phyloP scores from a whole-genome alignment of 306 rosid species.

The Corylus heterophylla region DNA sequence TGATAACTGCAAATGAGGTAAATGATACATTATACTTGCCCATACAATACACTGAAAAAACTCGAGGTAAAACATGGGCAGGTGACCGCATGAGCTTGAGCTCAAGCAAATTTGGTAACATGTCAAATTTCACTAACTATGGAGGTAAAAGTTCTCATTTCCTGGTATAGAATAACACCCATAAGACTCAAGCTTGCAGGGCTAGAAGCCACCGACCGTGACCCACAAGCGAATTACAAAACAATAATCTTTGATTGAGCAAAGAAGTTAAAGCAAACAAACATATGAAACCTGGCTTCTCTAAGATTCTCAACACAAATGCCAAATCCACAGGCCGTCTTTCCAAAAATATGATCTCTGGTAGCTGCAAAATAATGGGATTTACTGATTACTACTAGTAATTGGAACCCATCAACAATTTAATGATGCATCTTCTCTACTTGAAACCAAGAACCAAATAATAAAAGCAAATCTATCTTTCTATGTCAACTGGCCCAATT shows the following conservation, averaged over 20 bases:
- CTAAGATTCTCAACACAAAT: slow-evolving; percentile 78
- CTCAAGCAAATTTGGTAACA: neutral
- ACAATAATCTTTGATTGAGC: neutral
- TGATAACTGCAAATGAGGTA: slow-evolving; percentile 60
- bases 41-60: neutral
- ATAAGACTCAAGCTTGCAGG: neutral
- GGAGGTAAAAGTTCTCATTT: slow-evolving; percentile 4
- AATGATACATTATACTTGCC: neutral
- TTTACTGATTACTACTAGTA: slow-evolving; percentile 11
- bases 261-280: neutral
- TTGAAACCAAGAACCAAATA: neutral
- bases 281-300: slow-evolving; percentile 86
- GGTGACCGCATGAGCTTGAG: neutral
- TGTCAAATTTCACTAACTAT: neutral
- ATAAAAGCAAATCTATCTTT: neutral
- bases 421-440: slow-evolving; percentile 1
- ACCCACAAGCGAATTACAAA: neutral
- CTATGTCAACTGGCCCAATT: neutral
- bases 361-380: slow-evolving; percentile 52
- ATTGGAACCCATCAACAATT: slow-evolving; percentile 16
- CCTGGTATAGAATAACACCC: neutral
- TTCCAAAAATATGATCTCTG: slow-evolving; percentile 59
- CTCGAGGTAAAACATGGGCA: neutral
- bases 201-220: neutral
- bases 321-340: slow-evolving; percentile 74